phyloP scores from a whole-genome alignment of 2,329 filamentous ascomycete genomes.

The Chrysoporthe deuterocubensis region DNA sequence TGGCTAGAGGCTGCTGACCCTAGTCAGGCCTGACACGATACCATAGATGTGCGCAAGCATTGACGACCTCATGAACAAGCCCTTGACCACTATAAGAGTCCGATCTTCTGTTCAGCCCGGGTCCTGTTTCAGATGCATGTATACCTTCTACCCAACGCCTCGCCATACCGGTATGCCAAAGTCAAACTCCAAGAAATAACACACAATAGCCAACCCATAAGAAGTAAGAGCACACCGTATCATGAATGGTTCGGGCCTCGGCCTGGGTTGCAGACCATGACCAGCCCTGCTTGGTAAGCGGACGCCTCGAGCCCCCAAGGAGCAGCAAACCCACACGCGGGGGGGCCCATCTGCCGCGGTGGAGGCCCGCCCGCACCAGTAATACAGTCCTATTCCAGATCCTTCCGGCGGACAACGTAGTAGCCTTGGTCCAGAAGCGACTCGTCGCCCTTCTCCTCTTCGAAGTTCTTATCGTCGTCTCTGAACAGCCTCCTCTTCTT shows the following conservation, averaged over 20 bases:
- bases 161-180: background rate
- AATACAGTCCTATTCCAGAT: constrained; percentile 47
- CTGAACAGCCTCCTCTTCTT: constrained; percentile 37
- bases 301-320: background rate
- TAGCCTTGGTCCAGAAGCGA: constrained; percentile 55
- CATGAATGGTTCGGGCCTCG: too few species aligned
- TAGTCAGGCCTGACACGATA: constrained; percentile 3
- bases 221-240: background rate
- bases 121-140: background rate
- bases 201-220: background rate
- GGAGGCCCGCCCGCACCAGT: background rate
- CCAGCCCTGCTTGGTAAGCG: too few species aligned
- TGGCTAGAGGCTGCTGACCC: background rate
- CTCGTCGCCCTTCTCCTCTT: constrained; percentile 56
- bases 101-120: background rate
- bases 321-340: background rate
- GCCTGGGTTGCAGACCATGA: too few species aligned
- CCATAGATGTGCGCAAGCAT: constrained; percentile 4
- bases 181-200: background rate
- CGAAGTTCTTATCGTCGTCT: constrained; percentile 48
- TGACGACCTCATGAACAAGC: constrained; percentile 4
- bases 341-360: background rate
- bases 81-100: background rate
- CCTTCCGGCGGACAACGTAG: constrained; percentile 56
- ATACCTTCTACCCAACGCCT: constrained; percentile 3